Conservation (phyloP, 352 stramenopile genomes). For the Phytophthora brassicae region DNA sequence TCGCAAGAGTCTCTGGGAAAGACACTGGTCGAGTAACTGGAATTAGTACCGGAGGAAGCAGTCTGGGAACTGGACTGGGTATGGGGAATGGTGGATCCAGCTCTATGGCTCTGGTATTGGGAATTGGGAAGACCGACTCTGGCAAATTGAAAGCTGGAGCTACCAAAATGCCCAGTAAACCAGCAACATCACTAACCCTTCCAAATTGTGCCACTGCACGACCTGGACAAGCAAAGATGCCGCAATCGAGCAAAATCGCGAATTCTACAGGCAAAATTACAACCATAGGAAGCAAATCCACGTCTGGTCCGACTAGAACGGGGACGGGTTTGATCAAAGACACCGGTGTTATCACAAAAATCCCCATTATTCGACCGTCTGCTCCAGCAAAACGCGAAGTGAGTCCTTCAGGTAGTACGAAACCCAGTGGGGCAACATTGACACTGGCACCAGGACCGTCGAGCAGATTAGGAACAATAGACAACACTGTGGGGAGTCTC, state of each 20-base stretch:
- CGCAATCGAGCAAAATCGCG: slow-evolving; percentile 50
- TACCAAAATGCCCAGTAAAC: slow-evolving; percentile 57
- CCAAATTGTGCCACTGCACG: slow-evolving; percentile 59
- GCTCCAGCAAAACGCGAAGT: slow-evolving; percentile 71
- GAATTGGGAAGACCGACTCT: slow-evolving; percentile 40
- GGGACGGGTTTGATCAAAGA: slow-evolving; percentile 53
- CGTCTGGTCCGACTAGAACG: slow-evolving; percentile 34
- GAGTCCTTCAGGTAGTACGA: slow-evolving; percentile 55
- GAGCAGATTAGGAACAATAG: slow-evolving; percentile 41
- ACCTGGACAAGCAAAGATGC: slow-evolving; percentile 52
- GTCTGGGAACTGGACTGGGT: slow-evolving; percentile 20
- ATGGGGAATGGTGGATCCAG: slow-evolving; percentile 26
- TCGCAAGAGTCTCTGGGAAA: slow-evolving; percentile 54
- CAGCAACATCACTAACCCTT: slow-evolving; percentile 48
- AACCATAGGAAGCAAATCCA: slow-evolving; percentile 37
- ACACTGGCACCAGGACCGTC: slow-evolving; percentile 18
- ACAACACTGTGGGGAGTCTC: slow-evolving; percentile 20
- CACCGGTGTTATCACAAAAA: slow-evolving; percentile 55
- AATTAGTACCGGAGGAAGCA: slow-evolving; percentile 19
- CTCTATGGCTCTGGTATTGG: slow-evolving; percentile 37
- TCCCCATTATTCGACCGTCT: slow-evolving; percentile 70
- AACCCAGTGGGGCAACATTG: slow-evolving; percentile 36
- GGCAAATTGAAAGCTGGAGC: slow-evolving; percentile 41
- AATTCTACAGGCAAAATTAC: slow-evolving; percentile 54
- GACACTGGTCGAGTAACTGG: slow-evolving; percentile 40